Evolutionary conservation across 345 rosid genomes (phyloP).

Genomic region (Dimocarpus longan): DNA sequence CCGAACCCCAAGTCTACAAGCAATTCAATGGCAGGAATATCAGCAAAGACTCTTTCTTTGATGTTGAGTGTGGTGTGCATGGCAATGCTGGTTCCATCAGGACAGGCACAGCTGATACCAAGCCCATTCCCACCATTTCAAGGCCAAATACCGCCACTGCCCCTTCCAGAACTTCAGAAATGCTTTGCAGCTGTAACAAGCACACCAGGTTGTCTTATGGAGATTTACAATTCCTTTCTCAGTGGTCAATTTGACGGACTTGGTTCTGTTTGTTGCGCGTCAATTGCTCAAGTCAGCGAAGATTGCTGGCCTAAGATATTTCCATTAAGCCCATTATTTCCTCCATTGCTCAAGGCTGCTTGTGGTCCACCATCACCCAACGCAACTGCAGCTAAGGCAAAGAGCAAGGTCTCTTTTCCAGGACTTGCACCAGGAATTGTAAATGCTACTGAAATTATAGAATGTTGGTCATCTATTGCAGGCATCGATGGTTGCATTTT

Average conservation of each 20-base stretch:
- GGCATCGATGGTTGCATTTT: background rate
- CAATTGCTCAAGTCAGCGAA: background rate
- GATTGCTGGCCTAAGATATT: conserved; percentile 19
- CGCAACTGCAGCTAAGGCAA: background rate
- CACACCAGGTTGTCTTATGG: conserved; percentile 3
- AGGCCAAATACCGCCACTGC: no score
- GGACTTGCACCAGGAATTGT: background rate
- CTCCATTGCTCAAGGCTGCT: background rate
- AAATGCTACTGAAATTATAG: background rate
- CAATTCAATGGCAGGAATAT: background rate
- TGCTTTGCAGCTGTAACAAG: background rate
- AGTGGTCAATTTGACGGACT: conserved; percentile 8
- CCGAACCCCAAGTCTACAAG: background rate
- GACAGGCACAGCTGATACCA: background rate
- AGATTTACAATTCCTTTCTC: background rate
- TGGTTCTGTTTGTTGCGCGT: conserved; percentile 11
- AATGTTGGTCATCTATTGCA: conserved; percentile 1
- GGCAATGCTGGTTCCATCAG: conserved; percentile 9
- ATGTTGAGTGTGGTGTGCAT: background rate
- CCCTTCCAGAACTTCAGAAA: background rate
- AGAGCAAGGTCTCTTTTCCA: background rate
- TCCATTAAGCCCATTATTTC: background rate
- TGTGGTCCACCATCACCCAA: background rate
- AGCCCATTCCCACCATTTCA: no score
- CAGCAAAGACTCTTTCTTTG: background rate